A percentile compares a stretch with the other conserved stretches of the same genome.
These are phyloP conservation scores for Stenocarpella maydis DNA, from an alignment of 2,329 filamentous ascomycete genomes.

Conservation along the genomic window DNA sequence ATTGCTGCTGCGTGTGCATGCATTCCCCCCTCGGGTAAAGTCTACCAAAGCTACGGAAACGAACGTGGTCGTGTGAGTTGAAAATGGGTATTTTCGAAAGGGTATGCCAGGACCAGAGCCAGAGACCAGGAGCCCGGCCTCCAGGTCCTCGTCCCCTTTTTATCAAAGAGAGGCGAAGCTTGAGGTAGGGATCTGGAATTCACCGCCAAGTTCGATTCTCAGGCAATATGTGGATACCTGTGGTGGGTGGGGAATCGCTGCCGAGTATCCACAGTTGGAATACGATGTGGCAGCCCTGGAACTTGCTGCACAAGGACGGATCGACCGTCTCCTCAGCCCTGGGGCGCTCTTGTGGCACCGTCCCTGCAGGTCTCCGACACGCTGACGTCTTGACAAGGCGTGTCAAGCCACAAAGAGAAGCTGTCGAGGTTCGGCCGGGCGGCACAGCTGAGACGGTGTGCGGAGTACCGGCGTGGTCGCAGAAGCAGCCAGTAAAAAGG, in stretches of 20 bases:
- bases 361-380: slow-evolving; percentile 21
- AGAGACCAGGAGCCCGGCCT: slow-evolving; percentile 15
- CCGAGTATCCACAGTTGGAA: slow-evolving; percentile 34
- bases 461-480: neutral
- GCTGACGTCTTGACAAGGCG: slow-evolving; percentile 15
- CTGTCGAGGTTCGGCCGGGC: neutral
- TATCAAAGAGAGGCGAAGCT: slow-evolving; percentile 29
- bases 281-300: slow-evolving; percentile 29
- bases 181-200: slow-evolving; percentile 32
- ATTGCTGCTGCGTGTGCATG: slow-evolving; percentile 32
- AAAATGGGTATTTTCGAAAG: slow-evolving; percentile 7
- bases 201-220: slow-evolving; percentile 36
- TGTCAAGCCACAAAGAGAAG: slow-evolving; percentile 8
- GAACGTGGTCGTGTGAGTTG: slow-evolving; percentile 27
- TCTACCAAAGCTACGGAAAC: slow-evolving; percentile 36
- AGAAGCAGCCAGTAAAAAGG: slow-evolving; percentile 1
- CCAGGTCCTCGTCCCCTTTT: slow-evolving; percentile 30
- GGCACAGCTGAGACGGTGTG: neutral
- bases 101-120: neutral
- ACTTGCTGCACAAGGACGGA: slow-evolving; percentile 12
- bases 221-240: slow-evolving; percentile 36
- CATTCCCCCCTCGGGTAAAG: slow-evolving; percentile 19
- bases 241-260: slow-evolving; percentile 29
- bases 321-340: slow-evolving; percentile 16
- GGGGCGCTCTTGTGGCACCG: slow-evolving; percentile 7